phyloP scores from a whole-genome alignment of 179 eudicot genomes.

The Silene coronaria region DNA sequence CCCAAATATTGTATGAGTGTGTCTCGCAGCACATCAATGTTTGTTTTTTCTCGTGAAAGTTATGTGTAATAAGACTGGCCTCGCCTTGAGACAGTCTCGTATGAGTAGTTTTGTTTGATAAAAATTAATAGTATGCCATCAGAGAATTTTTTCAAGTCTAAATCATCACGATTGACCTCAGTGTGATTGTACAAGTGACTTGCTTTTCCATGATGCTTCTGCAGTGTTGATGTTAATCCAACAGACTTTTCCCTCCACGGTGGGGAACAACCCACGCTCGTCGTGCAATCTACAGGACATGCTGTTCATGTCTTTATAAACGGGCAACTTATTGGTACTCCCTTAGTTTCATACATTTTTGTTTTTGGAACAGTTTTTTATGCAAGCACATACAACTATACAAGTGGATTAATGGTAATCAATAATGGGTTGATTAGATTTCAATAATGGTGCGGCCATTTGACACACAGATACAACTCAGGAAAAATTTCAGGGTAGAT shows the following conservation, averaged over 20 bases:
- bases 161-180: not conserved
- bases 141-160: not conserved
- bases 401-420: not conserved
- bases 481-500: not conserved
- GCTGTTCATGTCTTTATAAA: slow-evolving; percentile 84
- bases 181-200: not conserved
- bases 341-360: not conserved
- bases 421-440: too few species aligned
- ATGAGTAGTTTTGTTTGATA: not conserved
- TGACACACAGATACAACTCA: not conserved
- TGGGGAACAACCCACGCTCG: slow-evolving; percentile 70
- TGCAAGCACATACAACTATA: not conserved
- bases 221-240: slow-evolving; percentile 72
- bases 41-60: not conserved
- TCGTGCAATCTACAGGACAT: slow-evolving; percentile 77
- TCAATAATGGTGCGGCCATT: not conserved
- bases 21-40: not conserved
- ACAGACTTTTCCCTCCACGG: slow-evolving; percentile 75
- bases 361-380: not conserved
- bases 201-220: slow-evolving; percentile 9
- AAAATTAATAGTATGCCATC: not conserved
- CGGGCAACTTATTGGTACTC: slow-evolving; percentile 72
- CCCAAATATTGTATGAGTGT: not conserved
- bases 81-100: not conserved
- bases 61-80: not conserved